Percentiles rank a stretch among this genome's conserved stretches.
Conservation (phyloP, 2,329 filamentous ascomycete genomes). For the Exserohilum rostratum region DNA sequence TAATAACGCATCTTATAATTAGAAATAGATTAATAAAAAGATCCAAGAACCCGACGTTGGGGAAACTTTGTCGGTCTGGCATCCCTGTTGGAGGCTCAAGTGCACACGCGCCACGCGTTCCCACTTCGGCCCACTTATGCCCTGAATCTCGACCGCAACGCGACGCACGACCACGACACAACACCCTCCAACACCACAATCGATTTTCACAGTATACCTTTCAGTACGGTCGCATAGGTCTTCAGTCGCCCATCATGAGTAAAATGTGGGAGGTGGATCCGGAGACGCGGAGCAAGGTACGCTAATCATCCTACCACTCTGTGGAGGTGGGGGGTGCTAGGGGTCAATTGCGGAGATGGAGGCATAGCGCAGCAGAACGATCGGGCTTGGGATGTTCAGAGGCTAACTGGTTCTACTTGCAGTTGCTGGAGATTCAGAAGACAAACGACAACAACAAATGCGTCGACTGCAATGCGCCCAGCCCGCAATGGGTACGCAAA, state of each 20-base stretch:
- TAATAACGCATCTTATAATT: too few relatives aligned
- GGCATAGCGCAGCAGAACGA: not conserved
- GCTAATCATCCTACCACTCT: conserved; percentile 14
- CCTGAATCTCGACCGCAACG: conserved; percentile 22
- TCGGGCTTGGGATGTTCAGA: not conserved
- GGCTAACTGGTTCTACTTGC: conserved; percentile 27
- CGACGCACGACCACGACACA: conserved; percentile 9
- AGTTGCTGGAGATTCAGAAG: conserved; percentile 92
- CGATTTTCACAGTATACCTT: not conserved
- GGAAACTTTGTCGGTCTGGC: not conserved
- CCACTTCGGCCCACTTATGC: conserved; percentile 19
- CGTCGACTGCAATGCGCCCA: conserved; percentile 94
- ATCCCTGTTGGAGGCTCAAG: conserved; percentile 20
- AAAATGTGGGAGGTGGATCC: conserved; percentile 99
- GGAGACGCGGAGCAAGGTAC: conserved; percentile 92
- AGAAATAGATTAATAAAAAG: not conserved
- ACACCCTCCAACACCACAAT: not conserved
- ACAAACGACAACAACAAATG: conserved; percentile 86
- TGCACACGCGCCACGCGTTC: conserved; percentile 23
- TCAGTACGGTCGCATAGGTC: not conserved
- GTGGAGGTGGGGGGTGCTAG: conserved; percentile 18
- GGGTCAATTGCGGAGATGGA: conserved; percentile 8
- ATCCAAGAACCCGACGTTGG: not conserved
- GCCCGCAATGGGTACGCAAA: conserved; percentile 87
- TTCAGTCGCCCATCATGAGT: conserved; percentile 48